Evolutionary conservation across 768 basidiomycete species (phyloP), one percentile per base, ranked within the genome.

Genomic region (Lactifluus hygrophoroides): DNA sequence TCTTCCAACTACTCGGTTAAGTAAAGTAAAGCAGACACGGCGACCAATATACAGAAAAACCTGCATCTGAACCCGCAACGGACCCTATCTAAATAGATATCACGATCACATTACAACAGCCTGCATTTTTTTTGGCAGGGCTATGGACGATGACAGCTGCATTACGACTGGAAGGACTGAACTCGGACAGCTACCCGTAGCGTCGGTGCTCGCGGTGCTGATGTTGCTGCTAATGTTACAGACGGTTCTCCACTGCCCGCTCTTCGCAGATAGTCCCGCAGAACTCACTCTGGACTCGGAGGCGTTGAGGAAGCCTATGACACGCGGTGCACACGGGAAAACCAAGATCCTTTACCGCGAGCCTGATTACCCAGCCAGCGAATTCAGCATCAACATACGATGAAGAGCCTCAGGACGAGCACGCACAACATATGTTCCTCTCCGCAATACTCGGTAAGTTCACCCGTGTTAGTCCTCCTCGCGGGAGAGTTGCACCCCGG

Each of bases 371-470:
- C 27, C n/a, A 28, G 21, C 48, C 16, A n/a, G 32, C 21, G 13
- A 40, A 9, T 49, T 54, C 30, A 50, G 43, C 21, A 50, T 2
- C 43, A 9, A 25, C n/a, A 4, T n/a, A 51, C 14, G 42, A 45
- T 4, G n/a, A 11, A 50, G 42, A 28, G 19, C 8, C 10, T 13
- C 35, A 32, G 37, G 16, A 30, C 1, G 13, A 56, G 8, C 34
- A 58, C 59, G 37, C 44, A 60, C 59, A 27, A 25, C 54, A 56
- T 60, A 14, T 60, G 59, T 0, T 23, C 49, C 3, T 23, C 19
- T 8, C 48, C 43, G 44, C 59, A 60, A 30, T 46, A 60, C 35
- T 60, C 59, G 11, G 35, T 46, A 3, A 40, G 17, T 27, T 60
- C 49, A 7, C 13, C 2, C 13, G 54, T 42, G 4, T 5, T 23